Conservation (phyloP, 2,329 filamentous ascomycete genomes). For the Colletotrichum sp. region DNA sequence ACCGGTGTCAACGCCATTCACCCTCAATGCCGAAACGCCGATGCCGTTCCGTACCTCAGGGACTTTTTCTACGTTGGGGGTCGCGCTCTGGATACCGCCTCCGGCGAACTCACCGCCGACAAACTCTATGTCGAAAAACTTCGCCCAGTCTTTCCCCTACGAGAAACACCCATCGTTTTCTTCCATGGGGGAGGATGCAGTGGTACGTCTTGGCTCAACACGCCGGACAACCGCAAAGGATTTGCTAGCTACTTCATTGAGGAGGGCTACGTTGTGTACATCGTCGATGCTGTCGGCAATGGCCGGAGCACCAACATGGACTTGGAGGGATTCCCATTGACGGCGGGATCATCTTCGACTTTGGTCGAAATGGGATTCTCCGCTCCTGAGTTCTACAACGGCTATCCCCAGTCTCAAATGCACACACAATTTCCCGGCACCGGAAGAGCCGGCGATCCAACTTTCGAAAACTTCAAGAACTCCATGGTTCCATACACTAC, state of each 20-base stretch:
- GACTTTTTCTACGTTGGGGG: constrained; percentile 41
- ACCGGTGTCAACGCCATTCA: neutral
- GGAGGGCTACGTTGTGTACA: constrained; percentile 46
- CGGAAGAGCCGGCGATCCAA: constrained; percentile 28
- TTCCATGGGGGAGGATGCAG: constrained; percentile 4
- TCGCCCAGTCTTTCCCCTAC: constrained; percentile 27
- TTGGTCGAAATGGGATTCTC: constrained; percentile 36
- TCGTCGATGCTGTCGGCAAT: constrained; percentile 46
- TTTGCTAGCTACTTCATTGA: constrained; percentile 50
- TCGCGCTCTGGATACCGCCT: constrained; percentile 31
- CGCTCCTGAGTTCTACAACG: constrained; percentile 25
- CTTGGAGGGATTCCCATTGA: constrained; percentile 19
- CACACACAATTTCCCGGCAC: constrained; percentile 45
- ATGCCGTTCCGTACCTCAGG: constrained; percentile 23
- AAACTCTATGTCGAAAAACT: constrained; percentile 62
- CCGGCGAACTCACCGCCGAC: constrained; percentile 34
- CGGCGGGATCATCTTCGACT: constrained; percentile 12
- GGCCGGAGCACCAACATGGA: constrained; percentile 39
- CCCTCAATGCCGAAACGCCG: neutral
- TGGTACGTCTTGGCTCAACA: constrained; percentile 40
- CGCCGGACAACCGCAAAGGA: constrained; percentile 48
- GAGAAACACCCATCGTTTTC: neutral
- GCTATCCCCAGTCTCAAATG: constrained; percentile 29
- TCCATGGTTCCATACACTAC: constrained; percentile 31
- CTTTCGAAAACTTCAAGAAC: constrained; percentile 32